Base-by-base conservation (phyloP, 352 stramenopile genomes). In the Phytopythium sindhum region DNA sequence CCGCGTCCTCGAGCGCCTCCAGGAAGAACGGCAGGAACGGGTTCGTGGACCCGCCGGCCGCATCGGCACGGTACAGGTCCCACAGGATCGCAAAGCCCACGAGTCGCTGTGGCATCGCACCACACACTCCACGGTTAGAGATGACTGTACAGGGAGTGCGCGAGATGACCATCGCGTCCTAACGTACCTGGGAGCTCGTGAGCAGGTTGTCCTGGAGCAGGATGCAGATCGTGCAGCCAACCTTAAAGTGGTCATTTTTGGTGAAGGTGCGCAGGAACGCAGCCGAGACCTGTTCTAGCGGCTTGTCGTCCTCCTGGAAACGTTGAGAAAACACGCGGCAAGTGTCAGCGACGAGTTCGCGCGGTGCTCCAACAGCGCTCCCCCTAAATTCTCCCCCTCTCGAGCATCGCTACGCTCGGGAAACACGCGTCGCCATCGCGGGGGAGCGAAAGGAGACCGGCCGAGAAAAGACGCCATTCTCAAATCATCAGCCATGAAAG, bases 161-260 rank as follows among this genome's bases (percentile, higher is more conserved):
- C 33, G 54, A 57, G 11, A 15, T 6, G 9, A 48, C 54, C 21
- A 4, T 10, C 12, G 15, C 31, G 33, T n/a, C 23, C 5, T 11
- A 48, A 19, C 31, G 23, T 26, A 95, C 88, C 85, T 96, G 88
- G 10, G 86, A 90, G 61, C 85, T 90, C 17, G 88, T 97, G 52
- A 97, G 84, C 63, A 97, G 69, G 50, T 97, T 97, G 74, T 97
- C 90, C 63, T 93, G 80, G 19, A 97, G 68, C 68, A 97, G 57
- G 66, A 96, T 93, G 72, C 84, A 96, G 63, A 97, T 82, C 42
- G 85, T 92, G 75, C 89, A 97, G 65, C 90, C 90, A 54, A 95
- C 80, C 88, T 93, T 93, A 67, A 95, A 95, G 69, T 95, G 86
- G 70, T 93, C 86, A 60, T 91, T 95, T 70, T 95, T 95, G 52